Evolutionary conservation across 2,329 filamentous ascomycete genomes (phyloP).

Genomic region (Cryoendolithus antarcticus): DNA sequence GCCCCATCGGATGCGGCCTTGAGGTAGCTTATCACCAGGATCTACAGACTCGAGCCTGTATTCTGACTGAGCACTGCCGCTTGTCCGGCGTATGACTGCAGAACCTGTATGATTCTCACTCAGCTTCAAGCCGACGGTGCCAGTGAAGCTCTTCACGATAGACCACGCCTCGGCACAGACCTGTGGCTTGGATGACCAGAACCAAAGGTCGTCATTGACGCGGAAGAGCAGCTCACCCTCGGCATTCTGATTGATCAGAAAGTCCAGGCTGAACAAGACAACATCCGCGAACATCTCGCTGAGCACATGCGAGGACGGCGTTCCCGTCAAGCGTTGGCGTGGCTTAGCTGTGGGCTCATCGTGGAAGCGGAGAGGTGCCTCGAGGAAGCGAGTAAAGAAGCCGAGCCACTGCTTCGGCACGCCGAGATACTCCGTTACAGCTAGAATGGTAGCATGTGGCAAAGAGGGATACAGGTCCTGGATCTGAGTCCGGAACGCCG

Average conservation of each 20-base stretch:
- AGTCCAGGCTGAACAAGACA: slow-evolving; percentile 53
- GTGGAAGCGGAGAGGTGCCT: slow-evolving; percentile 46
- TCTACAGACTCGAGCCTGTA: too few relatives aligned
- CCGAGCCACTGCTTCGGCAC: slow-evolving; percentile 43
- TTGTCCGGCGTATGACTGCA: not conserved
- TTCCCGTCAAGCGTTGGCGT: slow-evolving; percentile 25
- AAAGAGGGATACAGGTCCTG: slow-evolving; percentile 46
- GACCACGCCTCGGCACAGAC: slow-evolving; percentile 48
- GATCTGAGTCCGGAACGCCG: slow-evolving; percentile 46
- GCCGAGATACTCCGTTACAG: slow-evolving; percentile 46
- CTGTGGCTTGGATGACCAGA: slow-evolving; percentile 44
- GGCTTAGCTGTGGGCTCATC: slow-evolving; percentile 15
- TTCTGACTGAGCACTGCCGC: slow-evolving; percentile 1
- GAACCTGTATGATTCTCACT: slow-evolving; percentile 1
- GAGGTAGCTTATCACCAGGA: slow-evolving; percentile 30
- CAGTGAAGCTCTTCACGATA: slow-evolving; percentile 41
- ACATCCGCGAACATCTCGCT: slow-evolving; percentile 49
- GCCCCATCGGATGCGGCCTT: slow-evolving; percentile 46
- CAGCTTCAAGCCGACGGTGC: not conserved
- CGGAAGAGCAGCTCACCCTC: slow-evolving; percentile 45
- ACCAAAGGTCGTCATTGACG: slow-evolving; percentile 55
- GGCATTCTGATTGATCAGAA: slow-evolving; percentile 48
- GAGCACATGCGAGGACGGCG: slow-evolving; percentile 48
- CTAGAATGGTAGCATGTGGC: slow-evolving; percentile 47
- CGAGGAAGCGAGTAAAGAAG: slow-evolving; percentile 49